phyloP scores from a whole-genome alignment of 179 eudicot species.

The Silene noctiflora region DNA sequence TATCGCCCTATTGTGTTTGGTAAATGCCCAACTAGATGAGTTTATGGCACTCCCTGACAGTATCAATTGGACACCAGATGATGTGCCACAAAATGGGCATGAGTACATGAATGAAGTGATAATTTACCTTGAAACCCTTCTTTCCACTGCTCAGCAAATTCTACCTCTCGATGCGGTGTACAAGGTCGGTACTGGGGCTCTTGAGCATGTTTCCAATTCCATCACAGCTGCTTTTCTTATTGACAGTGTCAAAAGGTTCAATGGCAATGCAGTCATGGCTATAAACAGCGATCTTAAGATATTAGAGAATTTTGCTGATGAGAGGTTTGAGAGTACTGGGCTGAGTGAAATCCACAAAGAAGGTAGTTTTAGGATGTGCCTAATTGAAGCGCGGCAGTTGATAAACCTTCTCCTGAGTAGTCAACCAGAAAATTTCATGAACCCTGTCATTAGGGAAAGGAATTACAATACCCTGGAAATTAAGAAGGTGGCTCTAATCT shows the following conservation, averaged over 20 bases:
- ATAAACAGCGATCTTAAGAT: constrained; percentile 63
- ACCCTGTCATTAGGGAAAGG: constrained; percentile 82
- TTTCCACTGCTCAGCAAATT: constrained; percentile 84
- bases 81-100: constrained; percentile 46
- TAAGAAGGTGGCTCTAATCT: constrained; percentile 73
- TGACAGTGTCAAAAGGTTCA: constrained; percentile 80
- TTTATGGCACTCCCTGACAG: constrained; percentile 60
- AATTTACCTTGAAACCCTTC: constrained; percentile 64
- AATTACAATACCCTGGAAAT: constrained; percentile 68
- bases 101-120: constrained; percentile 71
- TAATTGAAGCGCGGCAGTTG: constrained; percentile 76
- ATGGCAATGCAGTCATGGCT: constrained; percentile 63
- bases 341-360: constrained; percentile 69
- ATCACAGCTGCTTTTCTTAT: constrained; percentile 67
- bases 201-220: constrained; percentile 76
- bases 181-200: constrained; percentile 85
- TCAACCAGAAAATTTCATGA: constrained; percentile 92
- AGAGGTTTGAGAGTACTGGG: constrained; percentile 70
- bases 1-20: constrained; percentile 57
- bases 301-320: constrained; percentile 78
- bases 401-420: constrained; percentile 74
- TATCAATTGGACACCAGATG: constrained; percentile 80
- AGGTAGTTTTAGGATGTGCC: constrained; percentile 57
- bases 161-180: constrained; percentile 74
- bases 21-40: constrained; percentile 66